These are phyloP conservation scores for Syzygium grande DNA, from an alignment of 345 rosid species.

Conservation along the genomic window DNA sequence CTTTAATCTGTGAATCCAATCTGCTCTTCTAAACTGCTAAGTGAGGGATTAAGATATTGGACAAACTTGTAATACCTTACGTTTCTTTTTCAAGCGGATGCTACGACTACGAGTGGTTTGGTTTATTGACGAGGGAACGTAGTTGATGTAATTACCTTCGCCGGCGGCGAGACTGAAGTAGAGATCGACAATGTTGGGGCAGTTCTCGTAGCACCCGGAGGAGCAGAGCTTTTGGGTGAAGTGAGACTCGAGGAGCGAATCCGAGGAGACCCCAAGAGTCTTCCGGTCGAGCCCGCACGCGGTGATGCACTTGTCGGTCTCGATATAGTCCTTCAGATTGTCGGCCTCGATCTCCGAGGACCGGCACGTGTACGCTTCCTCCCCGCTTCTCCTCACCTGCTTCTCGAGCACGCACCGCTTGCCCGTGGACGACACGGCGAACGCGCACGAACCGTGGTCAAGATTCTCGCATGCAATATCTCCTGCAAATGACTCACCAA, in stretches of 20 bases:
- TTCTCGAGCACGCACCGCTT: constrained; percentile 83
- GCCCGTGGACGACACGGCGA: constrained; percentile 63
- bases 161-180: constrained; percentile 90
- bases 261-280: constrained; percentile 79
- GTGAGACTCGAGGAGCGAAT: constrained; percentile 59
- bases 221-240: constrained; percentile 72
- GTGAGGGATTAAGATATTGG: background rate
- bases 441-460: constrained; percentile 55
- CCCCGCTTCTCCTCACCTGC: constrained; percentile 54
- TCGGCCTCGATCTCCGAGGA: constrained; percentile 75
- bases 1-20: background rate
- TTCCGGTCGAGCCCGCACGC: constrained; percentile 74
- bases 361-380: constrained; percentile 50
- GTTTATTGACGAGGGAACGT: background rate
- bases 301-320: constrained; percentile 57
- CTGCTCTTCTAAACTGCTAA: background rate
- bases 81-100: background rate
- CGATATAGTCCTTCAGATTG: constrained; percentile 48
- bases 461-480: constrained; percentile 60
- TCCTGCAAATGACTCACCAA: constrained; percentile 4
- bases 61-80: background rate
- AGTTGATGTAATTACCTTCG: constrained; percentile 43
- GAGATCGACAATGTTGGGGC: constrained; percentile 81
- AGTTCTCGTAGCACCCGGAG: constrained; percentile 53
- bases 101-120: background rate